Evolutionary conservation across 306 rosid species (phyloP).

Genomic region (Senna tora): DNA sequence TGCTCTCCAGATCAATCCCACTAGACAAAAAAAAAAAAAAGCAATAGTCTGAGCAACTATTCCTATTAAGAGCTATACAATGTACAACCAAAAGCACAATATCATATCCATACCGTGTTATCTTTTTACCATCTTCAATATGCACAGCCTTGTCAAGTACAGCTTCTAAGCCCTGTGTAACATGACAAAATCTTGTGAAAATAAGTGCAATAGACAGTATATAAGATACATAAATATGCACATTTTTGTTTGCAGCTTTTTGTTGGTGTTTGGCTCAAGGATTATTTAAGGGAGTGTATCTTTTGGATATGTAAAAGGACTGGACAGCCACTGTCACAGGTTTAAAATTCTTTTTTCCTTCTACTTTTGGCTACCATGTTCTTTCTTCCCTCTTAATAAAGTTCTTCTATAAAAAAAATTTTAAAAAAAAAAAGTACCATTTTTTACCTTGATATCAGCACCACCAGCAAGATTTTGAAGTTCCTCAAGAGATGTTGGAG

Average conservation of each 20-base stretch:
- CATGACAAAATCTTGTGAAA: conserved; percentile 37
- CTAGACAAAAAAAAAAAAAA: conserved; percentile 52
- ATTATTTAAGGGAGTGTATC: neutral
- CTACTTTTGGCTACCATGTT: neutral
- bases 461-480: conserved; percentile 97
- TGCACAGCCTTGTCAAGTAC: conserved; percentile 98
- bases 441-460: conserved; percentile 91
- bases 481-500: conserved; percentile 90
- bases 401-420: neutral
- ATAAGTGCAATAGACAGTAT: conserved; percentile 14
- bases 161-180: conserved; percentile 91
- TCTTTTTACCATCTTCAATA: conserved; percentile 93
- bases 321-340: neutral
- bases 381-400: neutral
- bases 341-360: neutral
- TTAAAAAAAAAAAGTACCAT: neutral
- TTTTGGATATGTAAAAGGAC: neutral
- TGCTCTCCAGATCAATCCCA: conserved; percentile 97
- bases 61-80: conserved; percentile 26
- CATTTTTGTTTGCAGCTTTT: conserved; percentile 1
- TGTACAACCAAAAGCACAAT: conserved; percentile 29
- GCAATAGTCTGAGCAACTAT: conserved; percentile 38
- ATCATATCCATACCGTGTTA: conserved; percentile 70
- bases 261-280: neutral
- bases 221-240: conserved; percentile 24